These are phyloP conservation scores for Houttuynia cordata DNA, from an alignment of 164 flowering plant genomes.

Conservation along the genomic window DNA sequence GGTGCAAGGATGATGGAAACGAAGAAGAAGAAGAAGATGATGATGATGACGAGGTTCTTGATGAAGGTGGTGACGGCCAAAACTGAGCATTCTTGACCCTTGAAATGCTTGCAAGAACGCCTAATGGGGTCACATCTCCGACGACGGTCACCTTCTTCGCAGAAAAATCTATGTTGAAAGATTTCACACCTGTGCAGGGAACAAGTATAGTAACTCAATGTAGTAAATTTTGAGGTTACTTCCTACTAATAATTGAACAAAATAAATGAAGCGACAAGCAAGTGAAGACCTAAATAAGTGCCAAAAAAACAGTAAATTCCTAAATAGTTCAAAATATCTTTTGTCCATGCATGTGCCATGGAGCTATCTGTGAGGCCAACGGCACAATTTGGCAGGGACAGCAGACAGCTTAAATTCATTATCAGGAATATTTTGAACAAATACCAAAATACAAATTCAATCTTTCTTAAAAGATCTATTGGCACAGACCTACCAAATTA, in stretches of 20 bases:
- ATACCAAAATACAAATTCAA: too few species aligned
- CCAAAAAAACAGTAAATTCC: too few species aligned
- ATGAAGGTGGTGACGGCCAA: constrained; percentile 52
- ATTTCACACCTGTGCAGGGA: constrained; percentile 73
- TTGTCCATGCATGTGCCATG: background rate
- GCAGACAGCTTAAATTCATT: background rate
- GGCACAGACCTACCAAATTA: too few species aligned
- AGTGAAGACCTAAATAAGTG: too few species aligned
- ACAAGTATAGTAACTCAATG: background rate
- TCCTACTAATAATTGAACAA: background rate
- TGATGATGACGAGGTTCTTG: too few species aligned
- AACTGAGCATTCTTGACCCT: constrained; percentile 79
- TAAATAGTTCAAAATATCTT: too few species aligned
- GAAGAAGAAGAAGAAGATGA: background rate
- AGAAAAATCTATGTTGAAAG: constrained; percentile 61
- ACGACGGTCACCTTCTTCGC: constrained; percentile 74
- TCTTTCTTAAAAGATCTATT: too few species aligned
- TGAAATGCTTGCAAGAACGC: constrained; percentile 69
- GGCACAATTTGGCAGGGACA: too few species aligned
- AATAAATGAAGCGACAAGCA: too few species aligned
- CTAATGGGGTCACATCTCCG: constrained; percentile 69
- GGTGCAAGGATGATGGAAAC: background rate
- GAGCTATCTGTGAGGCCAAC: too few species aligned
- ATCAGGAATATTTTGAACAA: background rate
- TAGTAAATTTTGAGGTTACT: background rate